Conservation (phyloP, 2,329 filamentous ascomycete species). For the Verticillium longisporum region DNA sequence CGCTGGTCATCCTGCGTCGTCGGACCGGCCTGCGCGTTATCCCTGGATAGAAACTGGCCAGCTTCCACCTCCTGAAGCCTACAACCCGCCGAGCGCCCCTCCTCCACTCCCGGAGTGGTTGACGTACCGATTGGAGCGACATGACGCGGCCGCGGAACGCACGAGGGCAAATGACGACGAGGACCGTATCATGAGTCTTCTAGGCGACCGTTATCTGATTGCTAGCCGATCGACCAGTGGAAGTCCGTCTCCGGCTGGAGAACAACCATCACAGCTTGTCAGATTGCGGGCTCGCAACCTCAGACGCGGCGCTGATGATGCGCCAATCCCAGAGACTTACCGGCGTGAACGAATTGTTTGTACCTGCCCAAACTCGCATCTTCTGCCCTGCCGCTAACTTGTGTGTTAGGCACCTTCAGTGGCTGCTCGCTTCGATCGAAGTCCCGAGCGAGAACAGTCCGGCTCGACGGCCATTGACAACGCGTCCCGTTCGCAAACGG, state of each 20-base stretch:
- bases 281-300: not conserved
- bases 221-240: not conserved
- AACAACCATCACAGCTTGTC: not conserved
- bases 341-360: not conserved
- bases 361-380: not conserved
- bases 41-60: constrained; percentile 12
- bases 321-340: not conserved
- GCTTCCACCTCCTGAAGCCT: constrained; percentile 10
- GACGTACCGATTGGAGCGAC: not conserved
- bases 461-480: not conserved
- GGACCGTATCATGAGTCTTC: not conserved
- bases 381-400: not conserved
- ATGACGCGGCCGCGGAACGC: not conserved
- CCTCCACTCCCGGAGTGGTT: not conserved
- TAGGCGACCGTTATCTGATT: not conserved
- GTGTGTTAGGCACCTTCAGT: constrained; percentile 6
- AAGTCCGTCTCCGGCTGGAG: not conserved
- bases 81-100: not conserved
- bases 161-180: not conserved
- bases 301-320: not conserved
- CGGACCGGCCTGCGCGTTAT: constrained; percentile 6
- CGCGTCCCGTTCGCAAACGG: not conserved
- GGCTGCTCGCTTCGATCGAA: constrained; percentile 12
- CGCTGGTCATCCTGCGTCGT: constrained; percentile 1
- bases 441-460: constrained; percentile 3